Conservation (phyloP, 1,284 basidiomycete genomes). For the Puccinia hordei region DNA sequence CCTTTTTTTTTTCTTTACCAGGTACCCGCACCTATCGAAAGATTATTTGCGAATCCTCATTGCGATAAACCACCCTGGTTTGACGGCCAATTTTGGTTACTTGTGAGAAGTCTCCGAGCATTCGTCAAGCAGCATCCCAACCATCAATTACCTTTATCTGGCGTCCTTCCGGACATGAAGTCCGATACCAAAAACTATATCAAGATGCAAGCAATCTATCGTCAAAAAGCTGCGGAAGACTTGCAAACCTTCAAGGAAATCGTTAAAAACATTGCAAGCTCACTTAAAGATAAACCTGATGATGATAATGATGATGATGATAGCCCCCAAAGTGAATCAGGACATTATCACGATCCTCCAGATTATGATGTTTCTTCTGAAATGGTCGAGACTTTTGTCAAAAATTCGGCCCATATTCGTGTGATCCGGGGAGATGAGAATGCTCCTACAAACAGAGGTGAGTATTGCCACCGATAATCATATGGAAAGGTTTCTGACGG, state of each 20-base stretch:
- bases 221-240: constrained; percentile 71
- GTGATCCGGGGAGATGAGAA: constrained; percentile 72
- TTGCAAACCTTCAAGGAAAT: constrained; percentile 64
- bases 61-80: constrained; percentile 60
- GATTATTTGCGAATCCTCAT: constrained; percentile 69
- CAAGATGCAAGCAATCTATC: constrained; percentile 75
- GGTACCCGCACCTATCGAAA: constrained; percentile 70
- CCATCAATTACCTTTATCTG: constrained; percentile 66
- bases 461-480: too few species aligned
- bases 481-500: too few species aligned
- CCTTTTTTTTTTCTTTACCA: constrained; percentile 52
- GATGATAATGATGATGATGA: constrained; percentile 49
- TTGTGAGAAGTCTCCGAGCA: constrained; percentile 74
- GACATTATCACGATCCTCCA: constrained; percentile 53
- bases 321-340: constrained; percentile 49
- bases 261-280: constrained; percentile 53
- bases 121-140: constrained; percentile 64
- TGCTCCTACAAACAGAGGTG: constrained; percentile 69
- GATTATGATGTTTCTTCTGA: constrained; percentile 61
- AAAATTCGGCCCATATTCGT: constrained; percentile 80
- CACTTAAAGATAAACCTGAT: not conserved
- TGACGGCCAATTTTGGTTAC: constrained; percentile 76
- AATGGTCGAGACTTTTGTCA: constrained; percentile 79
- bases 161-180: constrained; percentile 92
- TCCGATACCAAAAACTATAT: constrained; percentile 82